Evolutionary conservation across 495 filamentous ascomycete species (phyloP).

Genomic region (Coniosporium apollinis): DNA sequence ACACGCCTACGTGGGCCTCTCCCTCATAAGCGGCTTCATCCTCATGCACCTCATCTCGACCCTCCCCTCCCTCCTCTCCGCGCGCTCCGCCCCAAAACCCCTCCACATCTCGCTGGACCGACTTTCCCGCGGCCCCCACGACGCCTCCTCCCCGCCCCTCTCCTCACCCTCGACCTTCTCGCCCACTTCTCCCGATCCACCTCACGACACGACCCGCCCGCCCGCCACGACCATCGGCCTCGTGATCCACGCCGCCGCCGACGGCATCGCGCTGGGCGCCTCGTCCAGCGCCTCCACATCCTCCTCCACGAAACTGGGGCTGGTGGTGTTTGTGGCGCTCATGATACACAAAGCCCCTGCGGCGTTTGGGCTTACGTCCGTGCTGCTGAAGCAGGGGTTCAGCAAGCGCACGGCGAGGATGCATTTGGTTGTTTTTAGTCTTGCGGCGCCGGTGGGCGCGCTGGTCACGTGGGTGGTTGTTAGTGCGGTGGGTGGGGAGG

Average conservation of each 20-base stretch:
- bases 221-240: conserved; percentile 73
- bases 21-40: conserved; percentile 76
- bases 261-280: conserved; percentile 89
- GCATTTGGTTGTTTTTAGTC: conserved; percentile 77
- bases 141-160: conserved; percentile 30
- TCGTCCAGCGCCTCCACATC: conserved; percentile 55
- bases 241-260: conserved; percentile 93
- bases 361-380: conserved; percentile 81
- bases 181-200: conserved; percentile 7
- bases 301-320: conserved; percentile 51
- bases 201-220: conserved; percentile 25
- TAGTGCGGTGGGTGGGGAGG: conserved; percentile 24
- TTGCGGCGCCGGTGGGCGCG: conserved; percentile 79
- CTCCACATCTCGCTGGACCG: conserved; percentile 74
- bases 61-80: conserved; percentile 53
- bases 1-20: conserved; percentile 66
- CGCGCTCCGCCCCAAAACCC: conserved; percentile 35
- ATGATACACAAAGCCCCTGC: conserved; percentile 97
- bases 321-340: conserved; percentile 89
- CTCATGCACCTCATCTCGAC: conserved; percentile 96
- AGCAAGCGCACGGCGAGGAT: conserved; percentile 70
- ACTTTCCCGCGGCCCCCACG: conserved; percentile 37
- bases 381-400: conserved; percentile 74
- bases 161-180: conserved; percentile 27
- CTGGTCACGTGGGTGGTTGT: conserved; percentile 67